Evolutionary conservation across 176 grass and related monocot genomes (phyloP), one percentile per base, ranked within the genome.

Genomic region (Ananas comosus): DNA sequence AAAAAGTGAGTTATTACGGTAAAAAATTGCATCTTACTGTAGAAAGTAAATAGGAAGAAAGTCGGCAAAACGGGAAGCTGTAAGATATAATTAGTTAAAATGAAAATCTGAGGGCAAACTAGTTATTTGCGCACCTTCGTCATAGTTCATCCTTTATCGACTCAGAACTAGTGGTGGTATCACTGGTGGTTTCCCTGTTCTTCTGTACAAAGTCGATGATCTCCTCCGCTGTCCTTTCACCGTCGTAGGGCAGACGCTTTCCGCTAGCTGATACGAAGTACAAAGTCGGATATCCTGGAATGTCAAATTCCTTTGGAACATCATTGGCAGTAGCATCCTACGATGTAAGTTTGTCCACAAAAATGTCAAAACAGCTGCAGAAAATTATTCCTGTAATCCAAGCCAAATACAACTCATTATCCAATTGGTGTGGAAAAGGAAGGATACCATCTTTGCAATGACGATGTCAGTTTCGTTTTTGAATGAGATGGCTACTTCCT

Each of bases 391-490:
- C 33, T 42, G 33, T 42, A 42, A 42, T 42, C 33, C 5, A 42
- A 42, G 33, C 33, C 33, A 42, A 42, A 42, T 6, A 42, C 33
- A 42, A 6, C 6, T 42, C 33, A 42, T 42, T 42, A 42, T 42
- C 4, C 33, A 42, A 42, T 42, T 42, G 33, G 4, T 42, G 7
- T 42, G 6, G 33, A 42, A 0, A 42, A 42, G 33, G 33, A 42
- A 42, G 33, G 33, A 42, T 79, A 96, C 93, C 83, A 96, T 89
- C 86, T 96, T 96, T n/a, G 93, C 89, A 11, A 96, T 96, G 58
- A 96, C 51, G 24, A 96, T 83, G 57, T 92, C 93, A 28, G 80
- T 77, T 12, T 96, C 86, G 10, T 88, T 89, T 81, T 83, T 54
- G 72, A 96, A 85, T 9, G 76, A 67, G 47, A 81, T 69, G 13